Evolutionary conservation across 2,329 filamentous ascomycete genomes (phyloP), one percentile per base, ranked within the genome.

Genomic region (Fusarium duplospermum): DNA sequence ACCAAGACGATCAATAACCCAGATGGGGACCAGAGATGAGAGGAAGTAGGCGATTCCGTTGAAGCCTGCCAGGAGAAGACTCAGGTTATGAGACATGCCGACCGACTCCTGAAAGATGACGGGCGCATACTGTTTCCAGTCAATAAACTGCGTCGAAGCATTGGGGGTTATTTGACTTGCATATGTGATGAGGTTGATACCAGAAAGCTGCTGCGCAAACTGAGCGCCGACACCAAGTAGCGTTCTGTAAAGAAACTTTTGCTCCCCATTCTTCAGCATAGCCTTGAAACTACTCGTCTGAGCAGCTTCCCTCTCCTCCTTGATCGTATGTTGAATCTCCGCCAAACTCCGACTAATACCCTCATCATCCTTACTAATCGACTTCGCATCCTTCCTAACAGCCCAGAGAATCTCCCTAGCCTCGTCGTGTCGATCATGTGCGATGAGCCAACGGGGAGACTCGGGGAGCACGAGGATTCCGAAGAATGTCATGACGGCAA

Each of bases 11-110:
- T 83, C 81, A 31, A 83, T 81, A 27, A 81, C 64, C 79, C 80
- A 83, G 36, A 82, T 81, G 0, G 80, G 80, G 3, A 82, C 76
- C 5, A 77, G 71, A n/a, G 77, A 78, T 1, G 77, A 78, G 22
- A 82, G 57, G 47, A 82, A 81, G 69, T 82, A 82, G 1, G 79
- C 79, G n/a, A 83, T 70, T 13, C 85, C 85, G 63, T 87, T 87
- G 74, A 88, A 88, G 1, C 90, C 88, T 5, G 86, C 88, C 14
- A 86, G 75, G 16, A 89, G 87, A 0, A 90, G 81, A 0, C 89
- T 86, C 0, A 86, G 59, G 57, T 85, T 83, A 45, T 82, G 82
- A 2, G 78, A 76, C 70, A 86, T 84, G 10, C 84, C 85, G 22
- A 87, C 82, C 0, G 83, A 84, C 14, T 83, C 75, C 63, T 87